These are phyloP conservation scores for Chrysosporium keratinophilum DNA, from an alignment of 2,329 filamentous ascomycete species.

Conservation along the genomic window DNA sequence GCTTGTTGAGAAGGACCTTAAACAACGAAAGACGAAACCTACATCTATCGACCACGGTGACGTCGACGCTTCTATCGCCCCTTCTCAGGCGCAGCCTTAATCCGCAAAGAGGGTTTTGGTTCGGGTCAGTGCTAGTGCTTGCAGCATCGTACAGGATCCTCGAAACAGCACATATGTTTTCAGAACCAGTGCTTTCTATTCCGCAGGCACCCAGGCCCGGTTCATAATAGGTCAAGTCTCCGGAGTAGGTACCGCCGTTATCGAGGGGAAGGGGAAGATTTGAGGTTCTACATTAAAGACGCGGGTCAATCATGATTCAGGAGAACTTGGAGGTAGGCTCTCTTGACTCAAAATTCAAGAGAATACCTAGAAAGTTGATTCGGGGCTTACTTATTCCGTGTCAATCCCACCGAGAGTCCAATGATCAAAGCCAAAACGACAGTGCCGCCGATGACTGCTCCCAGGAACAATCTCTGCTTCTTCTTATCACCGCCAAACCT, in stretches of 20 bases:
- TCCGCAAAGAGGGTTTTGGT: slow-evolving; percentile 58
- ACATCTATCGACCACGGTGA: slow-evolving; percentile 61
- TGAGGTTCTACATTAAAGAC: slow-evolving; percentile 10
- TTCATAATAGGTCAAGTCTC: slow-evolving; percentile 60
- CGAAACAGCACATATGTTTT: slow-evolving; percentile 57
- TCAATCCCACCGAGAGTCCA: slow-evolving; percentile 28
- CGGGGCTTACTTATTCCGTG: slow-evolving; percentile 15
- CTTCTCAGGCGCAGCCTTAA: slow-evolving; percentile 53
- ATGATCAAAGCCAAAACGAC: slow-evolving; percentile 26
- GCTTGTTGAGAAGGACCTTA: background rate
- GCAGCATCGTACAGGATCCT: slow-evolving; percentile 56
- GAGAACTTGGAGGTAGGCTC: no score
- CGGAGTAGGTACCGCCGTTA: slow-evolving; percentile 44
- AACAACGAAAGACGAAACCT: slow-evolving; percentile 13
- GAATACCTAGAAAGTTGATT: background rate
- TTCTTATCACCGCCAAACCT: slow-evolving; percentile 9
- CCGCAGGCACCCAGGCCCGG: slow-evolving; percentile 62
- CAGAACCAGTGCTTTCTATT: slow-evolving; percentile 41
- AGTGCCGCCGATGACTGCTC: slow-evolving; percentile 12
- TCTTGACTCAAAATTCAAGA: no score
- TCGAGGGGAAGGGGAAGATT: slow-evolving; percentile 45
- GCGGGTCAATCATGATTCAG: background rate
- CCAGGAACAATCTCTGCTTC: slow-evolving; percentile 12
- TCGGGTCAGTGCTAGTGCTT: slow-evolving; percentile 45
- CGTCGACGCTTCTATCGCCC: slow-evolving; percentile 46